Conservation (phyloP, 2,329 filamentous ascomycete genomes). For the Macroventuria anomochaeta region DNA sequence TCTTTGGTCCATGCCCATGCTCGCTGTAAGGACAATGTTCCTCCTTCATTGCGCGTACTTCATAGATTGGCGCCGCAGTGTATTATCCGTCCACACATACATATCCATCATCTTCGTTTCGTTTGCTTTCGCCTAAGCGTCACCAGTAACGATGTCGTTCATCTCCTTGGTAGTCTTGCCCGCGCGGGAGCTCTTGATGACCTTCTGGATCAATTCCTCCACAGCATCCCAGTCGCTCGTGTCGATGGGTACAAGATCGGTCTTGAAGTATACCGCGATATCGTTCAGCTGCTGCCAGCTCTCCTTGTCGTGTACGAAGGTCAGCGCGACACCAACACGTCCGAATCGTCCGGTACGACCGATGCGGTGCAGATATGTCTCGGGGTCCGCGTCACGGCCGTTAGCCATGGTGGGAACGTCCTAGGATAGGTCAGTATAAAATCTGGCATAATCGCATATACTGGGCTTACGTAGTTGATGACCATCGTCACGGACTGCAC, state of each 20-base stretch:
- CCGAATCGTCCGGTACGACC: constrained; percentile 96
- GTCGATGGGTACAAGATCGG: constrained; percentile 80
- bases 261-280: constrained; percentile 82
- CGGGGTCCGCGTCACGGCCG: constrained; percentile 74
- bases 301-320: constrained; percentile 85
- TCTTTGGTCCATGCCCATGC: constrained; percentile 8
- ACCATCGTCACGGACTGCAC: constrained; percentile 93
- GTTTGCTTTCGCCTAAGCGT: constrained; percentile 1
- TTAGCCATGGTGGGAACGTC: constrained; percentile 63
- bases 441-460: not conserved
- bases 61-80: not conserved
- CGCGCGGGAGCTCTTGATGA: constrained; percentile 51
- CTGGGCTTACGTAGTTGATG: constrained; percentile 78
- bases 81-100: not conserved
- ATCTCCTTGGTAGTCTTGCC: constrained; percentile 52
- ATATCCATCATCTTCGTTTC: not conserved
- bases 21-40: constrained; percentile 9
- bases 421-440: constrained; percentile 49
- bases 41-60: not conserved
- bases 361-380: constrained; percentile 98
- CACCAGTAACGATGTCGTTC: constrained; percentile 20
- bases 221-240: constrained; percentile 91
- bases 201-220: constrained; percentile 79
- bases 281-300: constrained; percentile 79
- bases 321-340: constrained; percentile 93